Evolutionary conservation across 2,329 filamentous ascomycete genomes (phyloP).

Genomic region (Pyrenophora tritici-repentis): DNA sequence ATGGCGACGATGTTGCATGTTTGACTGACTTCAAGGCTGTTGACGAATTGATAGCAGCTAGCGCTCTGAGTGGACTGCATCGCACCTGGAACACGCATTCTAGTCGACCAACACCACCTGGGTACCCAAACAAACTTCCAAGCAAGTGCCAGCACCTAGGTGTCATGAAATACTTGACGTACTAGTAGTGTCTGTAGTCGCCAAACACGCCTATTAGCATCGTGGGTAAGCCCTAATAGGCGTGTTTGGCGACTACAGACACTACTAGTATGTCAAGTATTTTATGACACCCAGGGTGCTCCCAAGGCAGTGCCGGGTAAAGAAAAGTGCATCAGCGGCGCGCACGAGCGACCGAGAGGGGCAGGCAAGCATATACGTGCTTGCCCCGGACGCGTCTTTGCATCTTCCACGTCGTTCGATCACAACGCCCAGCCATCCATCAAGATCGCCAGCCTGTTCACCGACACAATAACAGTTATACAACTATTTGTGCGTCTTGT

Average conservation of each 20-base stretch:
- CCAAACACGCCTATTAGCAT: too few relatives aligned
- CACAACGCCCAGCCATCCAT: constrained; percentile 7
- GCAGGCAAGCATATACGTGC: constrained; percentile 16
- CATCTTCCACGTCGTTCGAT: constrained; percentile 5
- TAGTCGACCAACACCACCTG: constrained; percentile 22
- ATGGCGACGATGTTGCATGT: constrained; percentile 3
- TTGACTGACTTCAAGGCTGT: neutral
- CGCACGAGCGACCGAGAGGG: constrained; percentile 24
- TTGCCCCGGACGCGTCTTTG: constrained; percentile 5
- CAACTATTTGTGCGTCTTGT: neutral
- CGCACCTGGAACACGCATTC: constrained; percentile 7
- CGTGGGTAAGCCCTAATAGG: too few relatives aligned
- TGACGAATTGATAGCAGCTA: constrained; percentile 8
- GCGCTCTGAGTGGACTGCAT: constrained; percentile 26
- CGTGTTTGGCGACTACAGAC: too few relatives aligned
- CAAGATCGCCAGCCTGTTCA: constrained; percentile 11
- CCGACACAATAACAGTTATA: constrained; percentile 4
- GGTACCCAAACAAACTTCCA: constrained; percentile 13
- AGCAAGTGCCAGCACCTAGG: too few relatives aligned
- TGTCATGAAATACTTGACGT: too few relatives aligned
- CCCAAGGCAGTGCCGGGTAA: too few relatives aligned
- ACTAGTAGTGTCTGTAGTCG: too few relatives aligned
- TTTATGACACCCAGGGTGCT: too few relatives aligned
- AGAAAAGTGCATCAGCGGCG: constrained; percentile 17
- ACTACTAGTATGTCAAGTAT: too few relatives aligned